These are phyloP conservation scores for Yarrowia phangngaensis DNA, from an alignment of 805 yeast species.

Conservation along the genomic window DNA sequence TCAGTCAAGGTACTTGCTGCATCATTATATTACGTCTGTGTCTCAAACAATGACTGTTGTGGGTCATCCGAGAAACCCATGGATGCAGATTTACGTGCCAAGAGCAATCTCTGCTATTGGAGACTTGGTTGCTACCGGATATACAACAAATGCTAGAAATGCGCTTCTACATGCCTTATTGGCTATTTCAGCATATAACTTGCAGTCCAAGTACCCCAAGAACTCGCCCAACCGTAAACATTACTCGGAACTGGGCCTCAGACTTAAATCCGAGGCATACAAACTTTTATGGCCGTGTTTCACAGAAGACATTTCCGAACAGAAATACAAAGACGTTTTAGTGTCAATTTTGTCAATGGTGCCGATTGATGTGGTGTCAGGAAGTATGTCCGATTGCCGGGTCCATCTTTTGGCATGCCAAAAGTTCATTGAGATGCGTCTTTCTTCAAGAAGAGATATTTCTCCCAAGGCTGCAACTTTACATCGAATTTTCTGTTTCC, in stretches of 20 bases:
- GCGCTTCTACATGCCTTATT: slow-evolving; percentile 73
- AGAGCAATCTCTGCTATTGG: slow-evolving; percentile 79
- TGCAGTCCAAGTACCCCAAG: slow-evolving; percentile 66
- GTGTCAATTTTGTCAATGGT: slow-evolving; percentile 84
- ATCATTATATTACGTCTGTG: slow-evolving; percentile 68
- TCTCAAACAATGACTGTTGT: slow-evolving; percentile 76
- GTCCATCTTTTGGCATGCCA: slow-evolving; percentile 75
- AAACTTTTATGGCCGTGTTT: slow-evolving; percentile 59
- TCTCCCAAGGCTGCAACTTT: slow-evolving; percentile 72
- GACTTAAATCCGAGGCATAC: slow-evolving; percentile 70
- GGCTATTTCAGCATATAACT: slow-evolving; percentile 77
- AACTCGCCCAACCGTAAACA: slow-evolving; percentile 65
- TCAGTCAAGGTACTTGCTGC: slow-evolving; percentile 64
- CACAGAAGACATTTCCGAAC: slow-evolving; percentile 47
- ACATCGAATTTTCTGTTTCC: slow-evolving; percentile 72
- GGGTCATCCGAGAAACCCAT: slow-evolving; percentile 71
- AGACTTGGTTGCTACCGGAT: slow-evolving; percentile 69
- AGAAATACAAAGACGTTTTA: slow-evolving; percentile 77
- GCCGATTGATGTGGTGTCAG: slow-evolving; percentile 85
- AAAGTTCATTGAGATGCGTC: slow-evolving; percentile 63
- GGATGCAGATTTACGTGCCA: slow-evolving; percentile 85
- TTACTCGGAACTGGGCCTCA: slow-evolving; percentile 68
- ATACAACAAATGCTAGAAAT: slow-evolving; percentile 69
- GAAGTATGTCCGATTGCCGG: slow-evolving; percentile 81
- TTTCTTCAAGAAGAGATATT: slow-evolving; percentile 59